Percentiles rank a stretch among this genome's conserved stretches.
Conservation (phyloP, 2,329 filamentous ascomycete species). For the Fusarium sublunatum region DNA sequence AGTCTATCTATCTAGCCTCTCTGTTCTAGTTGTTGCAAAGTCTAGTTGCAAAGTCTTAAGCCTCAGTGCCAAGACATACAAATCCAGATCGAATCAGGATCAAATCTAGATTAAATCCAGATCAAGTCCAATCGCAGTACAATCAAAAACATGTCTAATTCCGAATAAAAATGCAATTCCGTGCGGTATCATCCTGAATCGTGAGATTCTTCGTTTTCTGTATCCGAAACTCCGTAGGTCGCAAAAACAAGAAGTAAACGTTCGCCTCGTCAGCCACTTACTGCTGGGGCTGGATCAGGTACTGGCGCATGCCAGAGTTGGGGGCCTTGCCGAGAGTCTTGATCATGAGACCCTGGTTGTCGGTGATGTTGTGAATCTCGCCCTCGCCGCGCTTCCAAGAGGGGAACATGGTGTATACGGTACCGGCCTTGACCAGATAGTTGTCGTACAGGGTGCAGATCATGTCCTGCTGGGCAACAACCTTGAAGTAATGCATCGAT, state of each 20-base stretch:
- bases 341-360: constrained; percentile 22
- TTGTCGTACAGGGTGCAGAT: constrained; percentile 17
- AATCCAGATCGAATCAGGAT: background rate
- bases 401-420: constrained; percentile 35
- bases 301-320: constrained; percentile 39
- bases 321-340: constrained; percentile 33
- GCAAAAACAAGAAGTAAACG: background rate
- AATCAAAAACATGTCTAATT: no score
- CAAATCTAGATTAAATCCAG: no score
- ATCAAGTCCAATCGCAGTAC: no score
- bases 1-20: background rate
- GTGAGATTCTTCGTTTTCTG: background rate
- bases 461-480: constrained; percentile 21
- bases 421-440: background rate
- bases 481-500: constrained; percentile 37
- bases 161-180: no score
- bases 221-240: background rate
- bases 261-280: background rate
- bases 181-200: background rate
- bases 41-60: background rate
- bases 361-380: constrained; percentile 24
- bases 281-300: constrained; percentile 8
- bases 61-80: background rate
- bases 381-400: constrained; percentile 40
- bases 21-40: background rate